These are phyloP conservation scores for Baeospora myosura DNA, from an alignment of 1,284 basidiomycete species.

Conservation along the genomic window DNA sequence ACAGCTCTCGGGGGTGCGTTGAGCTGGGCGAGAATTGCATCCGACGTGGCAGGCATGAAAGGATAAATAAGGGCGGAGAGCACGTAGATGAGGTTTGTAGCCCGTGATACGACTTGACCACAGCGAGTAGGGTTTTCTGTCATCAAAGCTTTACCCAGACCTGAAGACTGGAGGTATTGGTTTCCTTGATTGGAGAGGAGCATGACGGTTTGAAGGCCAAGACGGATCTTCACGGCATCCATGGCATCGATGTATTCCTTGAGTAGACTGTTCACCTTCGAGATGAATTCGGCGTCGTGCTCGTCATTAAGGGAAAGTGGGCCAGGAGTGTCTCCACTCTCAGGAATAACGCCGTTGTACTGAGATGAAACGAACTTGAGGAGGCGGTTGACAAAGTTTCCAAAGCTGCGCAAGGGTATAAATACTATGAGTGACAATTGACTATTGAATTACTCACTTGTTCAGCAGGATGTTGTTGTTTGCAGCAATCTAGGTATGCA, in stretches of 20 bases:
- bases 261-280: conserved; percentile 76
- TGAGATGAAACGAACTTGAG: conserved; percentile 91
- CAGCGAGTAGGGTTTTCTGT: conserved; percentile 77
- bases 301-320: conserved; percentile 62
- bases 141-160: conserved; percentile 88
- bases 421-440: conserved; percentile 6
- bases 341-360: conserved; percentile 77
- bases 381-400: conserved; percentile 95
- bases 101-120: conserved; percentile 84
- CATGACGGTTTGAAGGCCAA: conserved; percentile 87
- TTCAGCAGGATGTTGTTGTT: conserved; percentile 95
- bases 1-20: conserved; percentile 84
- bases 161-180: conserved; percentile 86
- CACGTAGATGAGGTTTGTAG: conserved; percentile 90
- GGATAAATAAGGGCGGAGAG: conserved; percentile 85
- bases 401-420: conserved; percentile 53
- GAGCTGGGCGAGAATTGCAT: conserved; percentile 79
- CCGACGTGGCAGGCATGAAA: conserved; percentile 92
- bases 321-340: conserved; percentile 63
- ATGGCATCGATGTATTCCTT: conserved; percentile 82
- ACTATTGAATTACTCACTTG: conserved; percentile 51
- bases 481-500: conserved; percentile 61
- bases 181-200: conserved; percentile 89
- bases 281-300: conserved; percentile 72
- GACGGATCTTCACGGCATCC: conserved; percentile 88